Evolutionary conservation across 73 alveolate genomes (phyloP).

Genomic region (Paramecium primaurelia): DNA sequence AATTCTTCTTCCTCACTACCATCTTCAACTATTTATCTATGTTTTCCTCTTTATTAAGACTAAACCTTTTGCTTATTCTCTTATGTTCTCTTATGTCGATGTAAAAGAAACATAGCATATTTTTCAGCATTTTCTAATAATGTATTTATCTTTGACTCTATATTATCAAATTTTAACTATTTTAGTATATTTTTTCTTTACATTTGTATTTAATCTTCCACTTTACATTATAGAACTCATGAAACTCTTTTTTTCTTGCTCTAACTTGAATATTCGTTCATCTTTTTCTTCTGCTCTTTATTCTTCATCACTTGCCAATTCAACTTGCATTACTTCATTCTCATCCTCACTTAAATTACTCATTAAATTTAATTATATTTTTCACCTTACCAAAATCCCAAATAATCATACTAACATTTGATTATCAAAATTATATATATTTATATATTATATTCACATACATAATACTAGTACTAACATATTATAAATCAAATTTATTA

Average conservation of each 20-base stretch:
- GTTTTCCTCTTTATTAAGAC: slow-evolving; percentile 14
- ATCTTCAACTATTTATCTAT: slow-evolving; percentile 30
- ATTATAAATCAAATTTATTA: not conserved
- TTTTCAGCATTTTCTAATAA: slow-evolving; percentile 56
- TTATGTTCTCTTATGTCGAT: slow-evolving; percentile 47
- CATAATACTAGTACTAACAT: not conserved
- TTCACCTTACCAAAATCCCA: not conserved
- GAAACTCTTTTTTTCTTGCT: not conserved
- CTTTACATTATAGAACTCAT: not conserved
- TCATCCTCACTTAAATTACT: slow-evolving; percentile 10
- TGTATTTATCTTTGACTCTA: slow-evolving; percentile 43
- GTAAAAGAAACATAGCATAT: slow-evolving; percentile 54
- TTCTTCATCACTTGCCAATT: not conserved
- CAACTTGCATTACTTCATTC: not conserved
- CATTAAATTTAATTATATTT: slow-evolving; percentile 5
- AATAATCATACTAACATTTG: not conserved
- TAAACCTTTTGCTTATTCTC: slow-evolving; percentile 4
- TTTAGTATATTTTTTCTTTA: not conserved
- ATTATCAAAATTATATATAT: not conserved
- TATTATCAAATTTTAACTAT: slow-evolving; percentile 24
- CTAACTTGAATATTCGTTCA: not conserved
- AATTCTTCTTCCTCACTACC: slow-evolving; percentile 42
- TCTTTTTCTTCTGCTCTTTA: not conserved
- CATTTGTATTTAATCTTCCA: not conserved
- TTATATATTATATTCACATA: not conserved